These are phyloP conservation scores for Talaromyces borbonicus DNA, from an alignment of 495 filamentous ascomycete species.

Conservation along the genomic window DNA sequence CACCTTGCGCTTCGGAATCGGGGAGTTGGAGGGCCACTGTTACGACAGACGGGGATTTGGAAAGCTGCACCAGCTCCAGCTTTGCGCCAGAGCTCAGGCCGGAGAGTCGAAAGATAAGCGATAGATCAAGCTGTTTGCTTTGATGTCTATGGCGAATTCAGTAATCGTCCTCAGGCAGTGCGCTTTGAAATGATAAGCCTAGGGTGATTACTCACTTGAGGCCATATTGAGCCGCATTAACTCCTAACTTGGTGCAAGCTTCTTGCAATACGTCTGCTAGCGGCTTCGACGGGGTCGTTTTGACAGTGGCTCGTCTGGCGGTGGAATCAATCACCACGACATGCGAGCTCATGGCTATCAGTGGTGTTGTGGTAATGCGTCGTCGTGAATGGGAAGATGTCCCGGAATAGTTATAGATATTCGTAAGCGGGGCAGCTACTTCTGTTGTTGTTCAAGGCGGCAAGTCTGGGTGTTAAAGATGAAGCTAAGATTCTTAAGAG, in stretches of 20 bases:
- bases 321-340: conserved; percentile 78
- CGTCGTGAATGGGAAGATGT: conserved; percentile 2
- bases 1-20: conserved; percentile 47
- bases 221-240: conserved; percentile 62
- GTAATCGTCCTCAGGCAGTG: background rate
- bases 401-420: conserved; percentile 7
- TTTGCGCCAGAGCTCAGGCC: conserved; percentile 81
- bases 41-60: conserved; percentile 71
- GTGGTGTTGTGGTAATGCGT: background rate
- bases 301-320: conserved; percentile 63
- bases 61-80: conserved; percentile 79
- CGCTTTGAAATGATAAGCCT: background rate
- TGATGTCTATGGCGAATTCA: conserved; percentile 48
- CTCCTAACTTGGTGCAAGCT: conserved; percentile 69
- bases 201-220: conserved; percentile 53
- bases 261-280: conserved; percentile 77
- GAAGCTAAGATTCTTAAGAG: background rate
- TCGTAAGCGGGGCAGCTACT: conserved; percentile 19
- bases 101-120: conserved; percentile 73
- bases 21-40: conserved; percentile 78
- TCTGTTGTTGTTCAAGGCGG: background rate
- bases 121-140: conserved; percentile 75
- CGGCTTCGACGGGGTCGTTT: conserved; percentile 68
- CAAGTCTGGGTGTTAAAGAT: background rate
- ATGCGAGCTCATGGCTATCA: conserved; percentile 64